phyloP scores from a whole-genome alignment of 345 rosid genomes.

The Euphorbia pulcherrima region DNA sequence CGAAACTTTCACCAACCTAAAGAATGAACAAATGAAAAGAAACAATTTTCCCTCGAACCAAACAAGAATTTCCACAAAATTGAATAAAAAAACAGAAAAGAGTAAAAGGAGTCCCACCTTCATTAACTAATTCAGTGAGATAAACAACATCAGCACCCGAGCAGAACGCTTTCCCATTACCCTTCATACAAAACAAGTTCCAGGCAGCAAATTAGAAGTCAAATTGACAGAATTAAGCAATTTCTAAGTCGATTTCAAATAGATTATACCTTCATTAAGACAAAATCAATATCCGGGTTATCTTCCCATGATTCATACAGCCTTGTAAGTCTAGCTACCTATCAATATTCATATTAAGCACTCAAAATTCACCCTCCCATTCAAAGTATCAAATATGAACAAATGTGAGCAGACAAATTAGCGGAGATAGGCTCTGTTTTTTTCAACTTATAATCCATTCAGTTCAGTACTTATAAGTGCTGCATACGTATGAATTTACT shows the following conservation, averaged over 20 bases:
- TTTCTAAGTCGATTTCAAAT: no score
- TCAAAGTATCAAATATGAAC: neutral
- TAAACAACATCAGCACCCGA: slow-evolving; percentile 72
- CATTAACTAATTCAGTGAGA: slow-evolving; percentile 49
- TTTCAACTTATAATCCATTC: no score
- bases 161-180: slow-evolving; percentile 77
- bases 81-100: neutral
- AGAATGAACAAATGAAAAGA: neutral
- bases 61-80: neutral
- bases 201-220: slow-evolving; percentile 35
- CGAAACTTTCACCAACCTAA: neutral
- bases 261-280: slow-evolving; percentile 73
- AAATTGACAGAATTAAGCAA: slow-evolving; percentile 11
- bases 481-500: no score
- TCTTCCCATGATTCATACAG: slow-evolving; percentile 95
- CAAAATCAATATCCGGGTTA: slow-evolving; percentile 77
- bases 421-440: no score
- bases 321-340: slow-evolving; percentile 70
- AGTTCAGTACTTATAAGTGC: no score
- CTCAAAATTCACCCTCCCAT: neutral
- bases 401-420: neutral
- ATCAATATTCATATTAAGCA: slow-evolving; percentile 6
- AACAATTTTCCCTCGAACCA: neutral
- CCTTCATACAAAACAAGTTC: slow-evolving; percentile 51
- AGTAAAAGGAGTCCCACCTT: slow-evolving; percentile 40